Conservation (phyloP, 768 basidiomycete species). For the Macrocybe gigantea region DNA sequence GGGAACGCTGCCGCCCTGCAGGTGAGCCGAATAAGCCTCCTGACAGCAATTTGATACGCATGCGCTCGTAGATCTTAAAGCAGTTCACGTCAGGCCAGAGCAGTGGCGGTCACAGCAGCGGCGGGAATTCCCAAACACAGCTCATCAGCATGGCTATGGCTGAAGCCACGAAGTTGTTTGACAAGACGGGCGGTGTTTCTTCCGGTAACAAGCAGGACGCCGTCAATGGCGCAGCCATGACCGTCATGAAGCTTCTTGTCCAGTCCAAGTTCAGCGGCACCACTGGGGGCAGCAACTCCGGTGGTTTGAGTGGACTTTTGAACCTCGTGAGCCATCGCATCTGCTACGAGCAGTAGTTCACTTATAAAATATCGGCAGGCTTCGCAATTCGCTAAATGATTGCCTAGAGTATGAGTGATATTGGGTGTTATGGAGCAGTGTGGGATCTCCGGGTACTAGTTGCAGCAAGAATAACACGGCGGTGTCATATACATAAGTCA, state of each 20-base stretch:
- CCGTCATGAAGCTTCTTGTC: slow-evolving; percentile 76
- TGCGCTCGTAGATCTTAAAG: slow-evolving; percentile 47
- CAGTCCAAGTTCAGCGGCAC: slow-evolving; percentile 54
- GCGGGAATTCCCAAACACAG: slow-evolving; percentile 49
- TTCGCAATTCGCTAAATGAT: slow-evolving; percentile 23
- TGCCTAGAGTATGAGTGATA: no score
- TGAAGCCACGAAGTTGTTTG: slow-evolving; percentile 72
- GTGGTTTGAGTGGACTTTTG: slow-evolving; percentile 59
- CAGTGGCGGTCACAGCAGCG: slow-evolving; percentile 25
- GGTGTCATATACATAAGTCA: no score
- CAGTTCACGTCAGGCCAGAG: slow-evolving; percentile 53
- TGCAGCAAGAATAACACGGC: no score
- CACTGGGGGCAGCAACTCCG: slow-evolving; percentile 60
- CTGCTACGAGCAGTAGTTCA: neutral
- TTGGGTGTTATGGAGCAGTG: no score
- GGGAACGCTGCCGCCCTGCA: slow-evolving; percentile 78
- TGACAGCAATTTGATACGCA: neutral
- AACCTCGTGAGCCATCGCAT: slow-evolving; percentile 43
- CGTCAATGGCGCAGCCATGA: slow-evolving; percentile 81
- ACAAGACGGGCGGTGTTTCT: slow-evolving; percentile 56
- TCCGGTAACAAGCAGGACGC: slow-evolving; percentile 77
- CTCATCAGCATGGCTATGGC: slow-evolving; percentile 86
- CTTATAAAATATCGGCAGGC: slow-evolving; percentile 14
- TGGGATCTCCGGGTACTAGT: no score
- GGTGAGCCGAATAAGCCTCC: slow-evolving; percentile 25